Conservation (phyloP, 2,329 filamentous ascomycete species). For the Colletotrichum phormii region DNA sequence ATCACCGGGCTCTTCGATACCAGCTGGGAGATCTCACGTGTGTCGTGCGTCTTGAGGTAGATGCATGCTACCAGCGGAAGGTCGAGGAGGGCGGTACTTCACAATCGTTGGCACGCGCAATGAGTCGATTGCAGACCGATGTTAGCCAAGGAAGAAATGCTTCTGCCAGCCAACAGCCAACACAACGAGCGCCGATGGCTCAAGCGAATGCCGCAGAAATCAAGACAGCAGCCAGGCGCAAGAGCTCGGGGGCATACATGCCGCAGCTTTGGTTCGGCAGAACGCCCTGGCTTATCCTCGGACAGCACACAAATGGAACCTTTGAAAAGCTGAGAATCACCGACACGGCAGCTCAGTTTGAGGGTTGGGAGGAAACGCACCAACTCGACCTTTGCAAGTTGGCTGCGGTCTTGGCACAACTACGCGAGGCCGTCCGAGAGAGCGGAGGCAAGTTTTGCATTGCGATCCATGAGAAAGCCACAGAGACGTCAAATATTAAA, state of each 20-base stretch:
- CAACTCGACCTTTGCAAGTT: slow-evolving; percentile 5
- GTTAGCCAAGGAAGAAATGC: neutral
- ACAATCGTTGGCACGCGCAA: neutral
- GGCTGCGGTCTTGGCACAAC: too few relatives aligned
- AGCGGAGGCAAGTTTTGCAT: neutral
- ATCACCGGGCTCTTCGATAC: slow-evolving; percentile 14
- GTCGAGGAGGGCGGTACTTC: neutral
- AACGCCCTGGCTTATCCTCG: slow-evolving; percentile 41
- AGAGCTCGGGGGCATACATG: neutral
- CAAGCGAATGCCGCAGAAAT: slow-evolving; percentile 40
- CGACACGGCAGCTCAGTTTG: neutral
- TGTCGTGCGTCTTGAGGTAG: slow-evolving; percentile 18
- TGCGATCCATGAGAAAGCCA: too few relatives aligned
- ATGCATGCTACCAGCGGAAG: neutral
- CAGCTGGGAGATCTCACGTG: neutral
- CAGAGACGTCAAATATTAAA: too few relatives aligned
- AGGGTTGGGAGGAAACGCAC: neutral
- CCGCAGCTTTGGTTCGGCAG: slow-evolving; percentile 46
- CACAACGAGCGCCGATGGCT: slow-evolving; percentile 3
- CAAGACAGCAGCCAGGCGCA: slow-evolving; percentile 30
- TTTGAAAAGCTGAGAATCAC: slow-evolving; percentile 29
- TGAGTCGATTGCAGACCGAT: neutral
- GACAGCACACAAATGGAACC: slow-evolving; percentile 36
- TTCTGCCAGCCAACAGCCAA: too few relatives aligned
- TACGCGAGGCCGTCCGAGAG: too few relatives aligned